These are phyloP conservation scores for Suillus weaverae DNA, from an alignment of 768 basidiomycete species.

Conservation along the genomic window DNA sequence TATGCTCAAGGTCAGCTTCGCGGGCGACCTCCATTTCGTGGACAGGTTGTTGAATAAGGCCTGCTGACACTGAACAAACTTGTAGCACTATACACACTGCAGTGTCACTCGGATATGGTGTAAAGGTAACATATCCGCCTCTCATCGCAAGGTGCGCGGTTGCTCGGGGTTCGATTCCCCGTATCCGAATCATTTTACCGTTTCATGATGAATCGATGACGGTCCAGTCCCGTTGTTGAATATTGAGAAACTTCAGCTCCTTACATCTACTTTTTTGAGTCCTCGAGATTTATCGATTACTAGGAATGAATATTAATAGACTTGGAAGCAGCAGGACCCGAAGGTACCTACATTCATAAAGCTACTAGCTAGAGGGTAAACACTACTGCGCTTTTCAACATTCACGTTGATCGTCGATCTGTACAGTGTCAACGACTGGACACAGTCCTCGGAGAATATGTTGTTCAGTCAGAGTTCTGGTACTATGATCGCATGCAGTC, in stretches of 20 bases:
- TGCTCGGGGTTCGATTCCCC: conserved; percentile 61
- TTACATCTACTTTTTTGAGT: background rate
- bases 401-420: too few relatives aligned
- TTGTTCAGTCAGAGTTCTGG: background rate
- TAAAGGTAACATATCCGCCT: conserved; percentile 6
- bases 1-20: background rate
- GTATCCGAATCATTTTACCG: conserved; percentile 39
- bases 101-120: background rate
- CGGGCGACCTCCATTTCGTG: background rate
- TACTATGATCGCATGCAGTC: background rate
- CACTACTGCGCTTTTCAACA: background rate
- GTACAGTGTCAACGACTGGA: too few relatives aligned
- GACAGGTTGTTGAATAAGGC: background rate
- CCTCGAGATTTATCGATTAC: background rate
- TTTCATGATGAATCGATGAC: background rate
- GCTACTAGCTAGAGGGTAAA: background rate
- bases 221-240: background rate
- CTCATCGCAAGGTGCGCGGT: conserved; percentile 33
- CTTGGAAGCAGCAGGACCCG: background rate
- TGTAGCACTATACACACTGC: background rate
- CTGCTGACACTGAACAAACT: background rate
- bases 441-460: too few relatives aligned
- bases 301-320: background rate
- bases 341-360: background rate
- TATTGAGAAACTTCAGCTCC: background rate